Evolutionary conservation across 495 filamentous ascomycete genomes (phyloP), one percentile per base, ranked within the genome.

Genomic region (Penicillium dipodomyicola): DNA sequence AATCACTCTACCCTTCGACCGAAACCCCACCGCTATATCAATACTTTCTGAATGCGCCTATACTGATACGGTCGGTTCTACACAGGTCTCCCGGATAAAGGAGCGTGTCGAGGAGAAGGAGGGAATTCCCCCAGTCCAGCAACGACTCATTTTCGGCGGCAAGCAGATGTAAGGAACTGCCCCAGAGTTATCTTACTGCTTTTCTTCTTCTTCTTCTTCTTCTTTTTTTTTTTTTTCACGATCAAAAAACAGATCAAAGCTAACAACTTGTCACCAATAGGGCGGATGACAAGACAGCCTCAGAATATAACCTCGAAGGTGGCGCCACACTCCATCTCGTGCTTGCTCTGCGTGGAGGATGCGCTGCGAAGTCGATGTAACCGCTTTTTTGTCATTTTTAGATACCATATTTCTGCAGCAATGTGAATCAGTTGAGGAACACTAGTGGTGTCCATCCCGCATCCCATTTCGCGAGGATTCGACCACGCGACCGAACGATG

Each of bases 41-140:
- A 17, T 2, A 15, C n/a, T 5, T 2, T 39, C n/a, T 39, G n/a
- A 17, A 39, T 17, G 15, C 7, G 6, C 23, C 3, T 19, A 29
- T 12, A 52, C 35, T 52, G 33, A 52, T 25, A 40, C 11, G 23
- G 27, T 30, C 7, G 23, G 22, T 12, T 30, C 0, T 19, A 20
- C 32, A 9, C 58, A 96, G 91, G 90, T 97, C 65, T 87, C 89
- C 42, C 83, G 88, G 62, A 96, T 98, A 79, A 98, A 98, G 79
- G 95, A 97, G 78, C 90, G 90, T 58, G 94, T 98, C 35, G 94
- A 98, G 72, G 94, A 97, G 77, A 96, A 96, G 70, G 95, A 97
- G 72, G 94, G 94, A 25, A 97, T 98, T 68, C 94, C 94, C 29
- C 94, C 94, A 17, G 93, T 96, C 23, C 94, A 98, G 72, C 94